Conservation (phyloP, 306 rosid genomes). For the Trichosanthes cucumerina region DNA sequence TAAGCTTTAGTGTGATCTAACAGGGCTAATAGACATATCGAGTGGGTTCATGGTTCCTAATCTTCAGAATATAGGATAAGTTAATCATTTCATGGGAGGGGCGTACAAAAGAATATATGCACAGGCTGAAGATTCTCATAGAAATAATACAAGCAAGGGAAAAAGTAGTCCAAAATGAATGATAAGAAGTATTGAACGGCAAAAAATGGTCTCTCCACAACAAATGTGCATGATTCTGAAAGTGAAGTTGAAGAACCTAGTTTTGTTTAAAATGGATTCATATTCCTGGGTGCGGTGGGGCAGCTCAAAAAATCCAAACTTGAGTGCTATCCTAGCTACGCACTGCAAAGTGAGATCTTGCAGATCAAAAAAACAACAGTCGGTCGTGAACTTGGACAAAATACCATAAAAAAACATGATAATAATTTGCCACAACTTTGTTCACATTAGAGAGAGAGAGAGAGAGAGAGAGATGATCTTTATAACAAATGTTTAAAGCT, state of each 20-base stretch:
- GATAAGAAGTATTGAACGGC: background rate
- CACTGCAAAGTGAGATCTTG: constrained; percentile 11
- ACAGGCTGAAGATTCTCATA: background rate
- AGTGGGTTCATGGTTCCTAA: background rate
- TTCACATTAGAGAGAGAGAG: constrained; percentile 7
- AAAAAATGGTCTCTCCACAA: background rate
- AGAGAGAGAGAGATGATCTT: background rate
- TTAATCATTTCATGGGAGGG: background rate
- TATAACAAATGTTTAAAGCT: constrained; percentile 7
- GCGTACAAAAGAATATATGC: background rate
- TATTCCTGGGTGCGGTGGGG: constrained; percentile 9
- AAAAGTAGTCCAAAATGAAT: background rate
- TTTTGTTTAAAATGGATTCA: constrained; percentile 1
- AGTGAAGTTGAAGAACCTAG: constrained; percentile 8
- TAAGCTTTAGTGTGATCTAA: background rate
- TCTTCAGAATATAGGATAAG: background rate
- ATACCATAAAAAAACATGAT: background rate
- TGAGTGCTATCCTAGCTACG: constrained; percentile 10
- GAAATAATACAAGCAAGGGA: background rate
- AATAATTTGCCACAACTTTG: background rate
- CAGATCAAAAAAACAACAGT: background rate
- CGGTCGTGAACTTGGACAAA: constrained; percentile 7
- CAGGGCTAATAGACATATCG: background rate
- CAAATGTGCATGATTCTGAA: background rate
- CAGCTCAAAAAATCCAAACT: constrained; percentile 4